Evolutionary conservation across 495 filamentous ascomycete species (phyloP), one percentile per base, ranked within the genome.

Genomic region (Amorphotheca resinae): DNA sequence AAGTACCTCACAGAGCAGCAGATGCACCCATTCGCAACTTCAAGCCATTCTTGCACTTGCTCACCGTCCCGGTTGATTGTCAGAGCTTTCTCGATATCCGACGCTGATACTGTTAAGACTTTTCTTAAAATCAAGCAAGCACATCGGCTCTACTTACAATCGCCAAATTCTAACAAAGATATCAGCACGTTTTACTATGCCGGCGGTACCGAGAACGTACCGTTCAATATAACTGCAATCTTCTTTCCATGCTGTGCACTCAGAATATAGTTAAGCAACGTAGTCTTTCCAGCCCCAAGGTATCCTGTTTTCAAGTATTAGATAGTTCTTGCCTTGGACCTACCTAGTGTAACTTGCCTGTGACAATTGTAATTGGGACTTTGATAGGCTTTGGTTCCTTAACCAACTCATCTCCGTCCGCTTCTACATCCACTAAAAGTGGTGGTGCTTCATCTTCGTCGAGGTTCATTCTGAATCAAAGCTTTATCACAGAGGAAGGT

Each of bases 211-310:
- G n/a, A 3, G 33, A 33, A 32, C 26, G 25, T 58, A 76, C 86
- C 89, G 61, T 98, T 98, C 65, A 96, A 75, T 45, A 98, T 98
- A 20, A 98, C 91, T 8, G 91, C 91, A 58, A 98, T 87, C 59
- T 80, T 91, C 69, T 95, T 96, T 56, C 88, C 89, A 72, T 96
- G 91, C 41, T 85, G 78, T 48, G 87, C 87, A 16, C 77, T 87
- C 26, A 98, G 68, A 33, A 98, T 95, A 59, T 96, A 93, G 56
- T 98, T 98, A 34, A 98, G 66, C 5, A 98, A 65, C 0, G 93
- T 96, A 0, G 89, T 96, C 60, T 98, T 98, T 15, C 91, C 91
- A 18, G 91, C 83, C 22, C 91, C 91, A 14, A 98, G 74, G 52
- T 96, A 98, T 6, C 74, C 71, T 73, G 38, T 14, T 17, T 32